Evolutionary conservation across 2,329 filamentous ascomycete genomes (phyloP).

Genomic region (Triangularia verruculosa): DNA sequence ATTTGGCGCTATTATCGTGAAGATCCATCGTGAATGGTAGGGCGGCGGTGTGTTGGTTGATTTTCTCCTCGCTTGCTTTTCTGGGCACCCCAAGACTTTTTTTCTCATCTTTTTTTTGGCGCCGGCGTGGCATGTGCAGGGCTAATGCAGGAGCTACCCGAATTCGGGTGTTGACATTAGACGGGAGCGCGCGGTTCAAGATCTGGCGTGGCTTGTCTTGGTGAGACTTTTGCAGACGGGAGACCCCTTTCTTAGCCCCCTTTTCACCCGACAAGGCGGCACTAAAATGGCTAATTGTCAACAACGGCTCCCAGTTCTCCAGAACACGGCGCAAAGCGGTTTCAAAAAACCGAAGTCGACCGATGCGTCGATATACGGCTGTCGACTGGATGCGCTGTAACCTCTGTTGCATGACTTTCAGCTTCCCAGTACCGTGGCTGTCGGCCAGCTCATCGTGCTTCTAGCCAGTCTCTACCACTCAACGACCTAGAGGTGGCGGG

Average conservation of each 20-base stretch:
- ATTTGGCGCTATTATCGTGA: not conserved
- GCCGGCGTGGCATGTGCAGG: not conserved
- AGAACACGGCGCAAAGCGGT: not conserved
- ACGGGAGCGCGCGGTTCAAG: not conserved
- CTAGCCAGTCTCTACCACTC: not conserved
- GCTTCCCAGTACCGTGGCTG: not conserved
- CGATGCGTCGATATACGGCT: not conserved
- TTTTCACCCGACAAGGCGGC: not conserved
- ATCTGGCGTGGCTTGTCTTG: not conserved
- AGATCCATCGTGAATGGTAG: not conserved
- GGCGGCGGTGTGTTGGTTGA: constrained; percentile 5
- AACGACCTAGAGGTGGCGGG: not conserved
- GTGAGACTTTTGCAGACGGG: not conserved
- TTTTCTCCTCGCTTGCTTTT: not conserved
- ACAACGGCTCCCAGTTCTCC: not conserved
- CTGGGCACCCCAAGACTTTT: not conserved
- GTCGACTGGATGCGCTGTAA: not conserved
- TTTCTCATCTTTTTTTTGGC: not conserved
- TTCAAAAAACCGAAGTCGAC: not conserved
- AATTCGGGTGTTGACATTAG: not conserved
- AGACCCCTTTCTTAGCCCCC: not conserved
- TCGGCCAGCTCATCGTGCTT: constrained; percentile 2
- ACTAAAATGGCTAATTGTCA: not conserved
- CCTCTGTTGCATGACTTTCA: not conserved
- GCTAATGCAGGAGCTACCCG: constrained; percentile 5